Evolutionary conservation across 164 flowering plant genomes (phyloP).

Genomic region (Chimonanthus salicifolius): DNA sequence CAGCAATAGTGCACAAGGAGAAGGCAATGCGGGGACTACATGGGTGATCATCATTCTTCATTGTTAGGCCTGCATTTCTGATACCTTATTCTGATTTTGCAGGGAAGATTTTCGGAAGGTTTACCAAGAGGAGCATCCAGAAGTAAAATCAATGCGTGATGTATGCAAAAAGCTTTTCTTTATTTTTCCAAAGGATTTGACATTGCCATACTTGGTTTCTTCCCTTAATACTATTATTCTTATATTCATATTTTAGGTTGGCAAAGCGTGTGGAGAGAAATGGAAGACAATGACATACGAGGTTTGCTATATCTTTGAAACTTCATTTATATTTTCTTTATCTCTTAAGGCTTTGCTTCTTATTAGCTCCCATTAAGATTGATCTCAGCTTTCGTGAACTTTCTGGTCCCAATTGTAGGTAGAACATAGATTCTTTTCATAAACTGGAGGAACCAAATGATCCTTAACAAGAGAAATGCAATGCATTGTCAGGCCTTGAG

Average conservation of each 20-base stretch:
- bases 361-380: not conserved
- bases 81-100: constrained; percentile 11
- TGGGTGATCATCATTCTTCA: too few relatives aligned
- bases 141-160: constrained; percentile 88
- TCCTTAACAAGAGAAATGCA: not conserved
- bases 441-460: not conserved
- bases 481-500: not conserved
- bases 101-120: constrained; percentile 95
- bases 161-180: constrained; percentile 35
- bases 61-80: too few relatives aligned
- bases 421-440: not conserved
- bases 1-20: too few relatives aligned
- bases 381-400: too few relatives aligned
- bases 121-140: constrained; percentile 84
- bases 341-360: constrained; percentile 1
- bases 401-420: not conserved
- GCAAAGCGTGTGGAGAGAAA: constrained; percentile 95
- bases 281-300: constrained; percentile 93
- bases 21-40: too few relatives aligned
- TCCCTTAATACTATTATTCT: not conserved
- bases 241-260: constrained; percentile 45
- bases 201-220: not conserved
- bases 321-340: not conserved
- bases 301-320: constrained; percentile 31
- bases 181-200: not conserved